Conservation (phyloP, 495 filamentous ascomycete genomes). For the Penicillium pancosmium region DNA sequence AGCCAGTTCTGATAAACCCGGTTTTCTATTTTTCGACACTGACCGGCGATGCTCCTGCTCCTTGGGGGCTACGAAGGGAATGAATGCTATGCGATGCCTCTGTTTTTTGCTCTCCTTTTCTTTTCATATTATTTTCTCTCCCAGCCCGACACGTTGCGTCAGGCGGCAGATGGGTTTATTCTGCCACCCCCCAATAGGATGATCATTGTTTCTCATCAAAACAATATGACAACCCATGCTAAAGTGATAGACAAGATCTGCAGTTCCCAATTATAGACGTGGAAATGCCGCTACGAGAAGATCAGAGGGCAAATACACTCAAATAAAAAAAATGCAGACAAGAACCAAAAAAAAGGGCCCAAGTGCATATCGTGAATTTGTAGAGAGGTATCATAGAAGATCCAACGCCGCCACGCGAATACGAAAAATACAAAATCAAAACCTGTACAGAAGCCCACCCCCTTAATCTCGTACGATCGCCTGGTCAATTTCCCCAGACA, state of each 20-base stretch:
- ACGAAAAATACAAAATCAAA: neutral
- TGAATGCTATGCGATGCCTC: conserved; percentile 21
- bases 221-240: neutral
- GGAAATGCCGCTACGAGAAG: neutral
- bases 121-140: conserved; percentile 5
- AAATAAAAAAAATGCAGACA: neutral
- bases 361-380: neutral
- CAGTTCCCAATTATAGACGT: neutral
- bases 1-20: neutral
- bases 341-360: neutral
- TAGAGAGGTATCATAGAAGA: conserved; percentile 15
- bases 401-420: conserved; percentile 10
- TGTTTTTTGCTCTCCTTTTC: conserved; percentile 14
- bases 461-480: conserved; percentile 6
- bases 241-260: neutral
- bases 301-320: neutral
- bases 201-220: no score
- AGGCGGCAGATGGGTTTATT: neutral
- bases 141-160: neutral
- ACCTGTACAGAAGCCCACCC: neutral
- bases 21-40: neutral
- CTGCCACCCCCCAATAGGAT: neutral
- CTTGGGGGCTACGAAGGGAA: conserved; percentile 32
- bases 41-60: conserved; percentile 19
- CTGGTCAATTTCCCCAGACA: conserved; percentile 19